phyloP scores from a whole-genome alignment of 257 asterid species.

The Solanum sitiens region DNA sequence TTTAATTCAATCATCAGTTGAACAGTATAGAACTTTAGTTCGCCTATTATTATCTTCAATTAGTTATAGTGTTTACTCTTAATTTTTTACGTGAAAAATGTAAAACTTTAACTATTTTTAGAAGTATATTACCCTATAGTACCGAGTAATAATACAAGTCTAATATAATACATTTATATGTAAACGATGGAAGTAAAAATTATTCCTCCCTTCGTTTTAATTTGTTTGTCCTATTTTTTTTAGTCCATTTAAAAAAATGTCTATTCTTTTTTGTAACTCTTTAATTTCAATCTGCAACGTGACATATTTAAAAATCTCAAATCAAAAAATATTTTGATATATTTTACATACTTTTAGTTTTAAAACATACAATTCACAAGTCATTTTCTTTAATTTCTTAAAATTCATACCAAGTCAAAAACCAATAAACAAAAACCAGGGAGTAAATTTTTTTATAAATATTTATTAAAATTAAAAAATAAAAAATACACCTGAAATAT shows the following conservation, averaged over 20 bases:
- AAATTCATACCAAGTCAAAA: neutral
- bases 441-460: neutral
- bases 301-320: neutral
- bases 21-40: neutral
- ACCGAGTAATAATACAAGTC: neutral
- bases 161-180: neutral
- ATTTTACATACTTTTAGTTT: too few species aligned
- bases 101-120: neutral
- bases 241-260: fast-evolving
- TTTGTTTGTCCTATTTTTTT: neutral
- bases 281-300: neutral
- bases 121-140: neutral
- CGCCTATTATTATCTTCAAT: neutral
- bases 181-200: neutral
- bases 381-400: neutral
- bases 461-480: neutral
- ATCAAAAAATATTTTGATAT: fast-evolving
- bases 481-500: neutral
- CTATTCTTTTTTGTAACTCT: neutral
- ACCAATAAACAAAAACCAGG: neutral
- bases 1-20: neutral
- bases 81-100: neutral
- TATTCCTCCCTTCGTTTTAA: neutral
- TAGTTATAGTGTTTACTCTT: neutral
- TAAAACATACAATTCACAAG: neutral